Evolutionary conservation across 768 basidiomycete genomes (phyloP).

Genomic region (Phylloporus sp.): DNA sequence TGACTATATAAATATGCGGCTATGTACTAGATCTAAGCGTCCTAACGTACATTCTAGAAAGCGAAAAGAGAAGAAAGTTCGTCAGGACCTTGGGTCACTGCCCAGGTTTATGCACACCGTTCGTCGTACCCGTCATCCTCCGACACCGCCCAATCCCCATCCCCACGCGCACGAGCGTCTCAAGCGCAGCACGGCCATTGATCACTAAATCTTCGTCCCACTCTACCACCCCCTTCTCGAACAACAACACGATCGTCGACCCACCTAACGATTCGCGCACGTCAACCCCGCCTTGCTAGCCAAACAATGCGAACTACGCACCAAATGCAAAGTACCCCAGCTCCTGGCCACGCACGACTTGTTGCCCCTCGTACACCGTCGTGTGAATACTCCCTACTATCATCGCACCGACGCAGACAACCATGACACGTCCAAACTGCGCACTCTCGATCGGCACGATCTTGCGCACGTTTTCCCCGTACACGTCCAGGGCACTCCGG

Average conservation of each 20-base stretch:
- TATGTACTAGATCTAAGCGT: neutral
- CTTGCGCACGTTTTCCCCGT: slow-evolving; percentile 91
- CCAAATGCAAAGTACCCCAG: slow-evolving; percentile 96
- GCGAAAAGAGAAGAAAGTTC: neutral
- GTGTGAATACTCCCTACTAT: slow-evolving; percentile 90
- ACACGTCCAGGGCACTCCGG: slow-evolving; percentile 83
- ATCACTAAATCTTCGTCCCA: slow-evolving; percentile 91
- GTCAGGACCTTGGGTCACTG: neutral
- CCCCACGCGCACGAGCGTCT: slow-evolving; percentile 84
- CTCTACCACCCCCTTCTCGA: slow-evolving; percentile 76
- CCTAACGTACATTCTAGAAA: neutral
- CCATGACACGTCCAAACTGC: slow-evolving; percentile 88
- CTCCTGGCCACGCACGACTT: slow-evolving; percentile 80
- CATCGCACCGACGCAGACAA: slow-evolving; percentile 90
- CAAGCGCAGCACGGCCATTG: slow-evolving; percentile 82
- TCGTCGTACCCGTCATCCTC: neutral
- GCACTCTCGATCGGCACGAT: slow-evolving; percentile 89
- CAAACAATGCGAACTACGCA: slow-evolving; percentile 32
- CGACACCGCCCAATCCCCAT: slow-evolving; percentile 67
- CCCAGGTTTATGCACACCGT: slow-evolving; percentile 8
- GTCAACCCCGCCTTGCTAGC: neutral
- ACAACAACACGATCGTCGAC: slow-evolving; percentile 86
- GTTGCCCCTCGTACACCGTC: slow-evolving; percentile 80
- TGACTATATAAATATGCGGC: too few species aligned
- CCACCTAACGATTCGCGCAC: slow-evolving; percentile 66